Evolutionary conservation across 225 moss, liverwort and hornwort species (phyloP), one percentile per base, ranked within the genome.

Genomic region (Physcomitrium patens): DNA sequence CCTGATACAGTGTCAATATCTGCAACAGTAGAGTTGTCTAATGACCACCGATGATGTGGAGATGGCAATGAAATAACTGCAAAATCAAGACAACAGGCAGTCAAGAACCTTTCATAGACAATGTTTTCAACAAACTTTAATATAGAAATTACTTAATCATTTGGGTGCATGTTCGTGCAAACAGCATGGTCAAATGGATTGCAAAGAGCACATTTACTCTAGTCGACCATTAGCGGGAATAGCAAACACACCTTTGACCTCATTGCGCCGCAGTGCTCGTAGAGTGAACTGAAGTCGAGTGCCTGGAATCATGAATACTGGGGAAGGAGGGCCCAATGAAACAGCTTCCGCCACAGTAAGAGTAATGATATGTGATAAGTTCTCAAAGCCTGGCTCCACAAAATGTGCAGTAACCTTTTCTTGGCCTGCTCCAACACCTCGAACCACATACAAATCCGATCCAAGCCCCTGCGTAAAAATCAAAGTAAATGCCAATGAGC

Each of bases 291-390:
- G 92, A 61, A 96, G 86, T 59, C 77, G 89, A 63, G 94, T 91
- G 81, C 94, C 94, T 12, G 96, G 96, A 76, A 96, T 94, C 43
- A 96, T 84, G 75, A 82, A 94, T 20, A 96, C 78, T 60, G 96
- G 96, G 24, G 96, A 96, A 41, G 96, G 96, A 73, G 96, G 96
- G 55, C 91, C 86, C 71, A 96, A 65, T 9, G 92, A 94, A 37
- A 96, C 87, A 75, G 96, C 94, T 81, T 96, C 96, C 46, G 94
- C 96, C 56, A 94, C 92, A 69, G 94, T 94, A 76, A 96, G 83
- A 55, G 92, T 92, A 66, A 96, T 86, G 24, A 89, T 73, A 72
- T 96, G 94, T 60, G 88, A 83, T 62, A 96, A 65, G 70, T 92
- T 84, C 68, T 92, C 92, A 78, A 88, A 92, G 63, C 86, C 85